A percentile compares a stretch with the other conserved stretches of the same genome.
phyloP scores from a whole-genome alignment of 1,284 basidiomycete genomes.

The Xerocomus amazonicus region DNA sequence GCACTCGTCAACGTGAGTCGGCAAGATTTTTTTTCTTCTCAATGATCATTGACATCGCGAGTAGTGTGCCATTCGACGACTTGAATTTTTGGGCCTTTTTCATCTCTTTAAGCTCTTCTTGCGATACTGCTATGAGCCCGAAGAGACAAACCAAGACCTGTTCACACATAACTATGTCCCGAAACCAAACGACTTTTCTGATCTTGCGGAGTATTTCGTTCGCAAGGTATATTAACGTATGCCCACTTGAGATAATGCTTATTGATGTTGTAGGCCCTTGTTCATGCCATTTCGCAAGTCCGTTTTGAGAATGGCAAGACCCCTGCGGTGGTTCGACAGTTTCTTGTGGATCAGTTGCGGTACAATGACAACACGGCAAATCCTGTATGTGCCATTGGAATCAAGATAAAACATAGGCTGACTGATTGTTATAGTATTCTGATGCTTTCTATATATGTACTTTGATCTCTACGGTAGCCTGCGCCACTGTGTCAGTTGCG shows the following conservation, averaged over 20 bases:
- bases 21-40: constrained; percentile 3
- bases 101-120: constrained; percentile 95
- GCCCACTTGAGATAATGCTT: constrained; percentile 1
- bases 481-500: constrained; percentile 67
- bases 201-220: constrained; percentile 91
- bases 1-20: constrained; percentile 78
- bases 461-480: constrained; percentile 80
- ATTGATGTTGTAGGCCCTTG: constrained; percentile 50
- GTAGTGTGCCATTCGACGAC: constrained; percentile 75
- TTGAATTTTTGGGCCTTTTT: constrained; percentile 90
- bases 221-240: constrained; percentile 62
- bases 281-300: constrained; percentile 81
- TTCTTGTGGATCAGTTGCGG: constrained; percentile 85
- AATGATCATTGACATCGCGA: constrained; percentile 10
- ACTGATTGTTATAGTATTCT: constrained; percentile 61
- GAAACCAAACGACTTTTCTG: constrained; percentile 90
- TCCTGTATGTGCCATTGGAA: constrained; percentile 49
- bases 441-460: constrained; percentile 91
- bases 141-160: constrained; percentile 73
- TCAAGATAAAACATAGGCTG: constrained; percentile 4
- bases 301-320: constrained; percentile 86
- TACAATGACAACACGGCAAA: constrained; percentile 97
- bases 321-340: constrained; percentile 83
- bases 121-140: constrained; percentile 88
- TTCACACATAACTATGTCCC: constrained; percentile 85